Base-by-base conservation (phyloP, 2,329 filamentous ascomycete genomes). In the Beauveria sp. region DNA sequence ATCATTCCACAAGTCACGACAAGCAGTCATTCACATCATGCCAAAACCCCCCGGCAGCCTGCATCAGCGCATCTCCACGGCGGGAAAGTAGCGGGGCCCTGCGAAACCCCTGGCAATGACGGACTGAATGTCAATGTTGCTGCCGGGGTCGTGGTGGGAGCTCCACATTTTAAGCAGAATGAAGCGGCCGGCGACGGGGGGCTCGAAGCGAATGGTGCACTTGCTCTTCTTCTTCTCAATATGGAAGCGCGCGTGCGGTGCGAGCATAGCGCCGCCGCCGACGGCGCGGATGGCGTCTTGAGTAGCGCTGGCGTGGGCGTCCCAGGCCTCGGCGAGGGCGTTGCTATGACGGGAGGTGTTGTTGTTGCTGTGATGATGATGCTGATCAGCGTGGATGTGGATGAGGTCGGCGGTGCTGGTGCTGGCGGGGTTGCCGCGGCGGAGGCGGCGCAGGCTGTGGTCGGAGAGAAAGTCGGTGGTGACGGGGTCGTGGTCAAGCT, bases 91-190 rank as follows among this genome's bases (percentile, higher is more conserved):
- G 63, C 92, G 84, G 10, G 90, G 89, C 5, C 93, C 93, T 0
- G 91, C 90, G 73, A 87, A 97, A 0, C 93, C 93, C 68, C 89
- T 87, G 1, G 87, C 89, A 62, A 92, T 83, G 26, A 97, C 87
- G 51, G 88, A 91, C 72, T 96, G 89, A 44, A 97, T 91, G 70
- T 96, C 92, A 65, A 97, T 96, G 68, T 96, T 96, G 62, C 78
- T 78, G 5, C 71, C 67, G 4, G 83, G 80, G 53, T 87, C 84
- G 28, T 85, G 82, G 62, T 84, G 84, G 2, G 89, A 89, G 67
- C 87, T 92, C 90, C 91, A 97, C 72, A 97, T 84, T 78, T 97
- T 97, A 64, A 97, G 79, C 47, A 97, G 75, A 57, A 97, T 88
- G 71, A 89, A 96, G 61, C 90, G 84, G 5, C 90, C 90, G 12